A percentile compares a stretch with the other conserved stretches of the same genome.
Evolutionary conservation across 495 filamentous ascomycete genomes (phyloP).

Genomic region (Tuber microsphaerosporum): DNA sequence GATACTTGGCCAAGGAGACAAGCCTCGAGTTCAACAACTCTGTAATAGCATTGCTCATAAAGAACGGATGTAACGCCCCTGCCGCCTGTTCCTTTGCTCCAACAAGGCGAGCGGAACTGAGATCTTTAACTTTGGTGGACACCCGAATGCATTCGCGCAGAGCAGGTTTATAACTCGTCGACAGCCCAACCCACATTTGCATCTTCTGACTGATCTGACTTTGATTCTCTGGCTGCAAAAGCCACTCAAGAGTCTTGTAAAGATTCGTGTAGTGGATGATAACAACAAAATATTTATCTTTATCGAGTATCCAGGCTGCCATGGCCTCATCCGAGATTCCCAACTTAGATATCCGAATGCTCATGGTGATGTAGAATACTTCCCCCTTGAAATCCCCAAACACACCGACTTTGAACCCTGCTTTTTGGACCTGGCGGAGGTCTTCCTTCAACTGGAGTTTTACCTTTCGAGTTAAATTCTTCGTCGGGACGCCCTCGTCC

Average conservation of each 20-base stretch:
- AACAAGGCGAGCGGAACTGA: background rate
- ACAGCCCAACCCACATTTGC: slow-evolving; percentile 49
- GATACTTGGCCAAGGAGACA: slow-evolving; percentile 55
- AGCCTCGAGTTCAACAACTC: slow-evolving; percentile 65
- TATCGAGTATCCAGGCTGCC: slow-evolving; percentile 66
- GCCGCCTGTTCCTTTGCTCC: slow-evolving; percentile 3
- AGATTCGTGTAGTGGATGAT: slow-evolving; percentile 59
- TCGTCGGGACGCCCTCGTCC: slow-evolving; percentile 19
- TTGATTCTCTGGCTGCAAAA: slow-evolving; percentile 41
- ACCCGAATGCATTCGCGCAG: slow-evolving; percentile 47
- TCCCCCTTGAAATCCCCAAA: slow-evolving; percentile 45
- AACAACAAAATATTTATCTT: slow-evolving; percentile 65
- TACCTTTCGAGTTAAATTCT: slow-evolving; percentile 23
- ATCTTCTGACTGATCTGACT: slow-evolving; percentile 39
- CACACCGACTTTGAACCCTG: slow-evolving; percentile 70
- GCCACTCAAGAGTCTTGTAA: slow-evolving; percentile 53
- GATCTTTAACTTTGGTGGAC: slow-evolving; percentile 46
- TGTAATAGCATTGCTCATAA: slow-evolving; percentile 67
- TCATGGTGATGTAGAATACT: slow-evolving; percentile 56
- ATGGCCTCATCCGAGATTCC: slow-evolving; percentile 69
- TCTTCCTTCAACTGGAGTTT: slow-evolving; percentile 52
- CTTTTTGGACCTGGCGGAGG: slow-evolving; percentile 53
- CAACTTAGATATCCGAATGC: slow-evolving; percentile 61
- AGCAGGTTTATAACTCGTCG: slow-evolving; percentile 53
- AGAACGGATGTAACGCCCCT: slow-evolving; percentile 48